Evolutionary conservation across 805 yeast genomes (phyloP), one percentile per base, ranked within the genome.

Genomic region (Barnettozyma sp.): DNA sequence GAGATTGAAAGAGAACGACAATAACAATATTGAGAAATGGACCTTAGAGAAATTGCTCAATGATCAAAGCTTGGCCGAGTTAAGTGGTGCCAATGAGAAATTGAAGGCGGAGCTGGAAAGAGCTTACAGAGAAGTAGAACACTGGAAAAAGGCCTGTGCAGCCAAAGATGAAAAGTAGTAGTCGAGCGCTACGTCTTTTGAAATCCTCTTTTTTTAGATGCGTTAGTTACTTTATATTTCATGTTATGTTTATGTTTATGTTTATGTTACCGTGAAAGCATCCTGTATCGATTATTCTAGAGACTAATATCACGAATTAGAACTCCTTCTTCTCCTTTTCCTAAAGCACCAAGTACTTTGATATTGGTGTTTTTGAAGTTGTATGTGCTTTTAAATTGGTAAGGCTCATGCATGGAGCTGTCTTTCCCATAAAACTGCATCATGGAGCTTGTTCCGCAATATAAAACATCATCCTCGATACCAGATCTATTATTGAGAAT

Each of bases 111-210:
- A 88, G 62, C 71, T 90, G 50, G 94, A 85, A 48, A 78, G 85
- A 54, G 94, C 96, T 12, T 90, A 90, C 68, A 72, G 94, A 48
- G 97, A 88, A 55, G 78, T 83, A 38, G 96, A 90, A 55, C 79
- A 73, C 43, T 81, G 87, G 78, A 83, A 87, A 56, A 70, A 69
- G 52, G 61, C 36, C 29, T 34, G 36, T 29, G 21, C 32, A 17
- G 22, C 23, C 9, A 15, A 18, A 22, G 16, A 33, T 12, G 33
- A 29, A 11, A 33, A 26, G 20, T 30, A 35, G 25, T 27, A 20
- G n/a, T 3, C 15, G 3, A 20, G 14, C 11, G 14, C 19, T 27
- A 6, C 10, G 16, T 15, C 26, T n/a, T n/a, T n/a, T n/a, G n/a
- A n/a, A 26, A 12, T 18, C 21, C 19, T n/a, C 7, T 19, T 29